phyloP scores from a whole-genome alignment of 768 basidiomycete species.

The Pulveroboletus sp. region DNA sequence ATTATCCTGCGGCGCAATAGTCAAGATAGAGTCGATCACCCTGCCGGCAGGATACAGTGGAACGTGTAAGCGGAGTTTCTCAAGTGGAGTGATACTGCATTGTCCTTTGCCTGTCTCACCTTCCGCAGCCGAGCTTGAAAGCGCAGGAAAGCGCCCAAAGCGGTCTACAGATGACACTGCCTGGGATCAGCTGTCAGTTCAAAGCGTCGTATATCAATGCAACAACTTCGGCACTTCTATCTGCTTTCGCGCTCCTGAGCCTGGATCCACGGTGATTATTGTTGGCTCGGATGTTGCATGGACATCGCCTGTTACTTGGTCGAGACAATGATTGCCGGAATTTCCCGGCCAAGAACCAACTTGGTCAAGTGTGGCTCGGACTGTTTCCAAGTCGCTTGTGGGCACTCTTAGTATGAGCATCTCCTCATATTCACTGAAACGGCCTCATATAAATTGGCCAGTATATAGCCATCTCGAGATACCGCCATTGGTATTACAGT shows the following conservation, averaged over 20 bases:
- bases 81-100: slow-evolving; percentile 4
- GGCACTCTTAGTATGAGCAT: too few relatives aligned
- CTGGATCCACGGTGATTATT: slow-evolving; percentile 17
- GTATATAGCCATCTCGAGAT: too few relatives aligned
- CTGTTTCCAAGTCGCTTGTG: too few relatives aligned
- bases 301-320: not conserved
- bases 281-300: slow-evolving; percentile 1
- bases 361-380: too few relatives aligned
- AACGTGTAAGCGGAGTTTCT: slow-evolving; percentile 17
- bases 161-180: not conserved
- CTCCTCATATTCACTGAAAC: too few relatives aligned
- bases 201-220: not conserved
- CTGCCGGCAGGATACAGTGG: slow-evolving; percentile 1
- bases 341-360: not conserved
- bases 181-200: not conserved
- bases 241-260: not conserved
- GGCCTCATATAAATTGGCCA: too few relatives aligned
- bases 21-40: slow-evolving; percentile 9
- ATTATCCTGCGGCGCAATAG: slow-evolving; percentile 11
- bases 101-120: not conserved
- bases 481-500: too few relatives aligned
- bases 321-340: not conserved
- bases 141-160: not conserved
- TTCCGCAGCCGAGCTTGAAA: not conserved
- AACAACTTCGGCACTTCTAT: not conserved